Conservation (phyloP, 441 rosid genomes). For the Brassica balearica region DNA sequence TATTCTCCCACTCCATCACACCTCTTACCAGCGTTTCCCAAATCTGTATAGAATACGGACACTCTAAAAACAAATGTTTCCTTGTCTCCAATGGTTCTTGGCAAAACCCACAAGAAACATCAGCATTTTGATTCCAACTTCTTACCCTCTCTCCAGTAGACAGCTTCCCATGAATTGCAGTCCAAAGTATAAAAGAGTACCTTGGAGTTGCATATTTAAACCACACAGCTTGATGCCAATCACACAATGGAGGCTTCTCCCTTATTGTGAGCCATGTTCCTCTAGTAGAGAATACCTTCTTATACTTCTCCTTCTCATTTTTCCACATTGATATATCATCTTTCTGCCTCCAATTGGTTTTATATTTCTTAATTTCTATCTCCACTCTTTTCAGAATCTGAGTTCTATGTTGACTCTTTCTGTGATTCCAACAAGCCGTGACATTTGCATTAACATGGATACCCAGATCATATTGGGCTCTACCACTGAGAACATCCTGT, state of each 20-base stretch:
- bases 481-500: neutral
- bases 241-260: neutral
- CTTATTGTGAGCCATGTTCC: neutral
- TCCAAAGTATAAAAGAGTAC: neutral
- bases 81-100: too few relatives aligned
- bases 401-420: neutral
- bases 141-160: too few relatives aligned
- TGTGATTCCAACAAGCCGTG: neutral
- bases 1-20: too few relatives aligned
- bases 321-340: neutral
- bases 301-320: neutral
- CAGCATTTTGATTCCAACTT: too few relatives aligned
- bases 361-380: neutral
- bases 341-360: too few relatives aligned
- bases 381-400: neutral
- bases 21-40: too few relatives aligned
- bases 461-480: neutral
- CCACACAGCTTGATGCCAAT: neutral
- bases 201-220: neutral
- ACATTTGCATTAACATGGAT: neutral
- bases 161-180: too few relatives aligned
- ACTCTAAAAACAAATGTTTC: too few relatives aligned
- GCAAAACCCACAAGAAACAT: too few relatives aligned
- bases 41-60: too few relatives aligned
- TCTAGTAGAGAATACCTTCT: neutral